Conservation (phyloP, 306 rosid species). For the Trifolium repens region DNA sequence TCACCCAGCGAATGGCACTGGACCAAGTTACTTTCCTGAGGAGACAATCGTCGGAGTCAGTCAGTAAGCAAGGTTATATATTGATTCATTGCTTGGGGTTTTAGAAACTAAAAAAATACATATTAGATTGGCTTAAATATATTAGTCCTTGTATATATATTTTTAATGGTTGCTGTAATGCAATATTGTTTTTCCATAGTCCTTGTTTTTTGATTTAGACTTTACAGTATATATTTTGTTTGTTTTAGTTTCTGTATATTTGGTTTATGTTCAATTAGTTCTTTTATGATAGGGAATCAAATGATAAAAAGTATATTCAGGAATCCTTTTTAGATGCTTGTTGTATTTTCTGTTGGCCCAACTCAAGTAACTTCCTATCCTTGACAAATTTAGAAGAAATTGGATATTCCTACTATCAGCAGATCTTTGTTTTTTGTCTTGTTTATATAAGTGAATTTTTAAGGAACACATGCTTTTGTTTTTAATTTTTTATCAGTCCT, state of each 20-base stretch:
- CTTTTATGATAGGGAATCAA: background rate
- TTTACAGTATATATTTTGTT: background rate
- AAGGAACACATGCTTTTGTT: background rate
- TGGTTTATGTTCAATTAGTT: background rate
- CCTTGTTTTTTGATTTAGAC: background rate
- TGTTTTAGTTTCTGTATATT: background rate
- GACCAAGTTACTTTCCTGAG: constrained; percentile 60
- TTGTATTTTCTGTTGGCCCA: constrained; percentile 12
- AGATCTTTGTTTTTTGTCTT: background rate
- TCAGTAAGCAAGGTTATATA: constrained; percentile 52
- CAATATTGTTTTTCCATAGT: background rate
- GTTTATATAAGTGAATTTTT: background rate
- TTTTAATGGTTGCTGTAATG: background rate
- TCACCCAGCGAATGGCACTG: constrained; percentile 44
- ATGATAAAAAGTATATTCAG: background rate
- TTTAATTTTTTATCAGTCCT: too few relatives aligned
- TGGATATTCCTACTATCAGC: background rate
- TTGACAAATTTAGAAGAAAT: constrained; percentile 9
- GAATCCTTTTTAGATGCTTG: constrained; percentile 1
- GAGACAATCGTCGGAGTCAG: constrained; percentile 50
- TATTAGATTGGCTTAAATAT: background rate
- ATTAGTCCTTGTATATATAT: background rate
- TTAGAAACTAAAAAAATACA: background rate
- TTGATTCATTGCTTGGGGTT: constrained; percentile 12
- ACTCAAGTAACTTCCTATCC: constrained; percentile 3